Evolutionary conservation across 179 eudicot species (phyloP).

Genomic region (Spergularia azorica): DNA sequence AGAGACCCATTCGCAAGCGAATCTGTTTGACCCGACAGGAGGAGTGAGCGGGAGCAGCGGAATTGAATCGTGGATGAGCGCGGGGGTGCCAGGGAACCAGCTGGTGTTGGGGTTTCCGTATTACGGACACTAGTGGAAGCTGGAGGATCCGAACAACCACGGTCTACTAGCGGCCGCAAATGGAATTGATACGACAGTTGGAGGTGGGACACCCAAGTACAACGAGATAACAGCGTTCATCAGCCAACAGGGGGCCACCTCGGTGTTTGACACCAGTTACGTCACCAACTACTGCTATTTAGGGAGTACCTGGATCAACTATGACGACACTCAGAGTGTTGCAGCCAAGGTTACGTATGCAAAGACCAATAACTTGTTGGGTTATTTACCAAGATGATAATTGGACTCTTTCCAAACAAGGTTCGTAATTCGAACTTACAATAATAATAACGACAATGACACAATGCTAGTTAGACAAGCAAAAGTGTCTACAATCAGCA

Average conservation of each 20-base stretch:
- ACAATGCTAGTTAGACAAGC: too few relatives aligned
- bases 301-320: constrained; percentile 72
- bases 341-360: constrained; percentile 57
- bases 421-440: background rate
- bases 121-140: constrained; percentile 70
- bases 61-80: constrained; percentile 60
- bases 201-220: constrained; percentile 36
- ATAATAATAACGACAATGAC: too few relatives aligned
- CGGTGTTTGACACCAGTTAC: constrained; percentile 42
- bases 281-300: constrained; percentile 60
- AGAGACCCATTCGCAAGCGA: constrained; percentile 39
- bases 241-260: constrained; percentile 20
- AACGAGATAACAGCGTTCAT: constrained; percentile 30
- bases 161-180: constrained; percentile 55
- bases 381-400: constrained; percentile 64
- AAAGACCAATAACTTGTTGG: constrained; percentile 45
- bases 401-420: constrained; percentile 56
- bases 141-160: constrained; percentile 39
- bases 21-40: constrained; percentile 51
- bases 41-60: constrained; percentile 62
- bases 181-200: constrained; percentile 28
- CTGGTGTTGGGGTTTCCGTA: constrained; percentile 70
- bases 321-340: constrained; percentile 53
- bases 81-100: constrained; percentile 47
- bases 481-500: too few relatives aligned